Conservation (phyloP, 805 yeast genomes). For the Hanseniaspora guilliermondii region DNA sequence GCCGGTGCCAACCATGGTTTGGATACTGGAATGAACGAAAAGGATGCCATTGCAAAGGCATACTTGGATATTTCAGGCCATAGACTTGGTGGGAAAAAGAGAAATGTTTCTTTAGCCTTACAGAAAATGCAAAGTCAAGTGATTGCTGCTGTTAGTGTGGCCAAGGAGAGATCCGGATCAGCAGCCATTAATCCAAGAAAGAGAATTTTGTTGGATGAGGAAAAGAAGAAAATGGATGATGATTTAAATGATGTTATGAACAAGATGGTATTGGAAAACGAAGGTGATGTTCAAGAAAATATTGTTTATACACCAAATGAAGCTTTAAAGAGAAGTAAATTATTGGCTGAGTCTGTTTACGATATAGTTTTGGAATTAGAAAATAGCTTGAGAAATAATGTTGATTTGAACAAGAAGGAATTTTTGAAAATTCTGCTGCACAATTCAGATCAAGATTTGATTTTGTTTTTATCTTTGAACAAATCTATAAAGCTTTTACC, state of each 20-base stretch:
- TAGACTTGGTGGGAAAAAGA: constrained; percentile 71
- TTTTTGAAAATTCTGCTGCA: constrained; percentile 50
- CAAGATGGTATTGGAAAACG: background rate
- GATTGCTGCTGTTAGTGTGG: constrained; percentile 88
- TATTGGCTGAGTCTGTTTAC: constrained; percentile 49
- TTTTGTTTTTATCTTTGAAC: constrained; percentile 46
- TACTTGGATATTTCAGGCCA: constrained; percentile 86
- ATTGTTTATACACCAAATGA: background rate
- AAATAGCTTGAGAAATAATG: constrained; percentile 52
- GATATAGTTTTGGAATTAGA: constrained; percentile 68
- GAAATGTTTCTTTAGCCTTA: constrained; percentile 77
- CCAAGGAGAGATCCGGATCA: constrained; percentile 83
- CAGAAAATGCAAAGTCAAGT: constrained; percentile 98
- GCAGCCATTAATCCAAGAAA: constrained; percentile 77
- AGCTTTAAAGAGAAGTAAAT: constrained; percentile 5
- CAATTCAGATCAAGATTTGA: constrained; percentile 44
- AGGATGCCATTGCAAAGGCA: constrained; percentile 80
- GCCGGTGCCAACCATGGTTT: constrained; percentile 12
- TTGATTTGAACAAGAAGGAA: constrained; percentile 33
- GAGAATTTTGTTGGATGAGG: constrained; percentile 42
- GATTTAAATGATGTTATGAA: constrained; percentile 22
- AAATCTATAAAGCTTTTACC: constrained; percentile 84
- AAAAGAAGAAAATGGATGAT: constrained; percentile 21
- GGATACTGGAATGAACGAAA: constrained; percentile 33
- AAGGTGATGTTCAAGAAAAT: background rate